Evolutionary conservation across 148 eudicot species (phyloP).

Genomic region (Salicornia ramosissima): DNA sequence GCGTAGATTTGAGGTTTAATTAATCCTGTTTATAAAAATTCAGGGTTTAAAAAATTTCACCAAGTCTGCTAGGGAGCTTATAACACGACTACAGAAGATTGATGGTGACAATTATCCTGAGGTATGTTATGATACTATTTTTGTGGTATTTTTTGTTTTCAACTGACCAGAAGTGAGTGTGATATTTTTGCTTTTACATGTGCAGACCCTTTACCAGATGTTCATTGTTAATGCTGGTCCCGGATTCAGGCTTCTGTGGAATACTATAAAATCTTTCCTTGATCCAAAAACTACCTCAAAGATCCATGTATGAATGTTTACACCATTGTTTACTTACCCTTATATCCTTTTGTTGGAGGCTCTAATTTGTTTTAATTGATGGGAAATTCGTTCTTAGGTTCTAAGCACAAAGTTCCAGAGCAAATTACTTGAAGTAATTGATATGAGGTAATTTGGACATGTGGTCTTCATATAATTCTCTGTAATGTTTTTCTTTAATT

Average conservation of each 20-base stretch:
- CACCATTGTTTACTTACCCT: too few relatives aligned
- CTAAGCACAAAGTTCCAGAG: slow-evolving; percentile 87
- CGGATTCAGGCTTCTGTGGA: slow-evolving; percentile 95
- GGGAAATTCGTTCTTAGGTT: slow-evolving; percentile 42
- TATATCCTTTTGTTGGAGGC: slow-evolving; percentile 5
- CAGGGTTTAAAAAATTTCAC: slow-evolving; percentile 83
- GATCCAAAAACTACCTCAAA: slow-evolving; percentile 91
- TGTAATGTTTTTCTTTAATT: slow-evolving; percentile 1
- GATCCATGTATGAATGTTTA: slow-evolving; percentile 71
- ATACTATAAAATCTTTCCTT: slow-evolving; percentile 71
- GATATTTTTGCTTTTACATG: slow-evolving; percentile 13
- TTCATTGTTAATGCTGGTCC: slow-evolving; percentile 95
- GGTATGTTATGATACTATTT: slow-evolving; percentile 30
- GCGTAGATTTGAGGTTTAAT: neutral
- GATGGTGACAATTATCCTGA: slow-evolving; percentile 97
- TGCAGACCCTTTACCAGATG: slow-evolving; percentile 89
- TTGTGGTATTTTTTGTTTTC: neutral
- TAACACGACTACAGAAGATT: slow-evolving; percentile 71
- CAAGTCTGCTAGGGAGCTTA: slow-evolving; percentile 80
- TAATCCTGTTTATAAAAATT: neutral
- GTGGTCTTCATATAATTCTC: neutral
- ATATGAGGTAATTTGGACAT: slow-evolving; percentile 51
- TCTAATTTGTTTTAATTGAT: neutral
- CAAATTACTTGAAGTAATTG: slow-evolving; percentile 81
- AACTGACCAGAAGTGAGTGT: neutral